These are phyloP conservation scores for Aureobasidium sp. DNA, from an alignment of 2,329 filamentous ascomycete species.

Conservation along the genomic window DNA sequence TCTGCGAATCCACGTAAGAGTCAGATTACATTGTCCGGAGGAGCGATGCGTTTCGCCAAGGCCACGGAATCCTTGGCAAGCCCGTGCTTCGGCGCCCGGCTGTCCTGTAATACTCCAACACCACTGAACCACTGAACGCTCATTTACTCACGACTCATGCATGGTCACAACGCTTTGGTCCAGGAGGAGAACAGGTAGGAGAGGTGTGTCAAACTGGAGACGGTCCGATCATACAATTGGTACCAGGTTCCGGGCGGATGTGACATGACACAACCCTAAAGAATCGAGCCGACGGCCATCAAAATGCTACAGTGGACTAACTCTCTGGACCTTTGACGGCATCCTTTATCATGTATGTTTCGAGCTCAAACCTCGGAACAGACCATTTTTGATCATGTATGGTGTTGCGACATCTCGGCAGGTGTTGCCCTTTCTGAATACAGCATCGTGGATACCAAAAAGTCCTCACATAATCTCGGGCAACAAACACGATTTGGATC, in stretches of 20 bases:
- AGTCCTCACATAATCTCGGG: background rate
- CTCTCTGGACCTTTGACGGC: too few relatives aligned
- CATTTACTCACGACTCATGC: background rate
- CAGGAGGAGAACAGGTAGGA: background rate
- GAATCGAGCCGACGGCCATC: too few relatives aligned
- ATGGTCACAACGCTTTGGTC: background rate
- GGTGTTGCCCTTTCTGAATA: too few relatives aligned
- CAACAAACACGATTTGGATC: background rate
- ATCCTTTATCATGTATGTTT: too few relatives aligned
- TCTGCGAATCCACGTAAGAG: background rate
- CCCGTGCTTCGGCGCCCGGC: background rate
- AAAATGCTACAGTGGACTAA: too few relatives aligned
- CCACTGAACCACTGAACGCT: background rate
- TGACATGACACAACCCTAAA: background rate
- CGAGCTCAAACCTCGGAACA: too few relatives aligned
- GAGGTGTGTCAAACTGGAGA: background rate
- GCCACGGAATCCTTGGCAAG: background rate
- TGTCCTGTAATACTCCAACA: background rate
- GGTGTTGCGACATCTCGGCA: background rate
- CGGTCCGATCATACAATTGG: background rate
- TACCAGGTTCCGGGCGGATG: too few relatives aligned
- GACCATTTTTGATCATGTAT: background rate
- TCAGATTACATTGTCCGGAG: background rate
- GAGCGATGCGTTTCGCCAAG: background rate
- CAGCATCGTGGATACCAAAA: background rate